Evolutionary conservation across 2,329 filamentous ascomycete genomes (phyloP).

Genomic region (Fusarium staphyleae): DNA sequence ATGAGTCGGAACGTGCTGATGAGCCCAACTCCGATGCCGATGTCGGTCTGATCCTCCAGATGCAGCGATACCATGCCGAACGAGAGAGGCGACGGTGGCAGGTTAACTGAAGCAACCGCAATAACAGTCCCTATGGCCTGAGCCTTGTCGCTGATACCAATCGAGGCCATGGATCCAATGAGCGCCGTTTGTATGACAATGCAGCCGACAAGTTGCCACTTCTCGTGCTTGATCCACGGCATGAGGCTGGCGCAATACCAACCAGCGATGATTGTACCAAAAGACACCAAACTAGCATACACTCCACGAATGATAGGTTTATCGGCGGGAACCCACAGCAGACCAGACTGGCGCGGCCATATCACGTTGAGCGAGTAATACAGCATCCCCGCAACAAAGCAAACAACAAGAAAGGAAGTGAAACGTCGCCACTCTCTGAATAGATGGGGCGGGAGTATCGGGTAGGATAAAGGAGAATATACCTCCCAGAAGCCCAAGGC

Average conservation of each 20-base stretch:
- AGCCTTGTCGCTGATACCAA: conserved; percentile 43
- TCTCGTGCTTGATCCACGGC: conserved; percentile 39
- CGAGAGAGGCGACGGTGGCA: conserved; percentile 41
- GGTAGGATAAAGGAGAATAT: conserved; percentile 29
- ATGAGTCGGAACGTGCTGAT: conserved; percentile 46
- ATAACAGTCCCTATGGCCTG: conserved; percentile 45
- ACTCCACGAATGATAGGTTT: conserved; percentile 36
- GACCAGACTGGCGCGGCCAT: conserved; percentile 38
- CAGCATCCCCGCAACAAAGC: conserved; percentile 37
- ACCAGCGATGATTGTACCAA: conserved; percentile 31
- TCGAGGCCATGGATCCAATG: conserved; percentile 43
- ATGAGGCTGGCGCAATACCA: conserved; percentile 40
- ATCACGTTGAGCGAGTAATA: conserved; percentile 37
- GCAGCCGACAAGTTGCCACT: conserved; percentile 43
- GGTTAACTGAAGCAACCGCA: conserved; percentile 38
- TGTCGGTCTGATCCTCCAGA: conserved; percentile 46
- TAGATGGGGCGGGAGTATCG: conserved; percentile 35
- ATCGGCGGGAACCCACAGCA: conserved; percentile 36
- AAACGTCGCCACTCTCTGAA: conserved; percentile 37
- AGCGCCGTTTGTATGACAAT: conserved; percentile 43
- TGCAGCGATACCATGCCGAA: conserved; percentile 46
- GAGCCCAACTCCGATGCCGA: conserved; percentile 46
- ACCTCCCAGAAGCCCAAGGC: conserved; percentile 29
- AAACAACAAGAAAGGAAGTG: conserved; percentile 22
- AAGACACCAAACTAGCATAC: conserved; percentile 37